Evolutionary conservation across 2,329 filamentous ascomycete genomes (phyloP).

Genomic region (Ilyonectria sp.): DNA sequence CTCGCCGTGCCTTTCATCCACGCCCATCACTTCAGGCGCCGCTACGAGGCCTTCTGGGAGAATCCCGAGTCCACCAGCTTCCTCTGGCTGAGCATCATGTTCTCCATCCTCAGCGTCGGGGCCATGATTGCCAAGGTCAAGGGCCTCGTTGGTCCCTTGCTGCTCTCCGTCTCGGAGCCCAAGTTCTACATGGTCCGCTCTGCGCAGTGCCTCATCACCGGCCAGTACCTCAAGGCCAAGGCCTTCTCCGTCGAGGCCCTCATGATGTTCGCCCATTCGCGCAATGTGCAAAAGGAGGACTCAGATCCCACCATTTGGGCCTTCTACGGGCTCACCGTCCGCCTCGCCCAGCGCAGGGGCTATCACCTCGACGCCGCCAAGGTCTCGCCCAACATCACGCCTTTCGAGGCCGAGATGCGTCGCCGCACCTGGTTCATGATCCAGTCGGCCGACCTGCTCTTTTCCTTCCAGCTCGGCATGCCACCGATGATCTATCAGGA

Average conservation of each 20-base stretch:
- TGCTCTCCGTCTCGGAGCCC: slow-evolving; percentile 41
- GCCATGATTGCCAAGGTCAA: slow-evolving; percentile 54
- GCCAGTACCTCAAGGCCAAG: slow-evolving; percentile 62
- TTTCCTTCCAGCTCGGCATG: slow-evolving; percentile 68
- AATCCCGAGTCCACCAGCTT: slow-evolving; percentile 57
- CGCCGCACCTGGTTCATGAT: slow-evolving; percentile 65
- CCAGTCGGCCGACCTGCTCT: slow-evolving; percentile 63
- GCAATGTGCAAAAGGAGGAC: slow-evolving; percentile 59
- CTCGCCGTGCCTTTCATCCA: slow-evolving; percentile 58
- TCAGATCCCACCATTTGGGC: slow-evolving; percentile 63
- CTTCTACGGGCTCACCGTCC: slow-evolving; percentile 61
- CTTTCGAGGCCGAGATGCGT: slow-evolving; percentile 68
- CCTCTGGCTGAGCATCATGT: slow-evolving; percentile 67
- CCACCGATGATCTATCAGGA: slow-evolving; percentile 65
- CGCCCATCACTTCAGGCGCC: slow-evolving; percentile 61
- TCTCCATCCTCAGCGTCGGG: slow-evolving; percentile 62
- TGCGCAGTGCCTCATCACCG: slow-evolving; percentile 63
- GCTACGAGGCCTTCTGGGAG: slow-evolving; percentile 65
- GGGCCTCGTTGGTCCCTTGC: slow-evolving; percentile 42
- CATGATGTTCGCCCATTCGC: slow-evolving; percentile 61
- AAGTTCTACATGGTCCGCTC: slow-evolving; percentile 56
- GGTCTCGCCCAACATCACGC: slow-evolving; percentile 57
- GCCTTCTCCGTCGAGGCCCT: slow-evolving; percentile 65
- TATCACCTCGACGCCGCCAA: slow-evolving; percentile 65
- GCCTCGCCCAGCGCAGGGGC: slow-evolving; percentile 66